These are phyloP conservation scores for Pseudohyphozyma bogoriensis DNA, from an alignment of 768 basidiomycete genomes.

Conservation along the genomic window DNA sequence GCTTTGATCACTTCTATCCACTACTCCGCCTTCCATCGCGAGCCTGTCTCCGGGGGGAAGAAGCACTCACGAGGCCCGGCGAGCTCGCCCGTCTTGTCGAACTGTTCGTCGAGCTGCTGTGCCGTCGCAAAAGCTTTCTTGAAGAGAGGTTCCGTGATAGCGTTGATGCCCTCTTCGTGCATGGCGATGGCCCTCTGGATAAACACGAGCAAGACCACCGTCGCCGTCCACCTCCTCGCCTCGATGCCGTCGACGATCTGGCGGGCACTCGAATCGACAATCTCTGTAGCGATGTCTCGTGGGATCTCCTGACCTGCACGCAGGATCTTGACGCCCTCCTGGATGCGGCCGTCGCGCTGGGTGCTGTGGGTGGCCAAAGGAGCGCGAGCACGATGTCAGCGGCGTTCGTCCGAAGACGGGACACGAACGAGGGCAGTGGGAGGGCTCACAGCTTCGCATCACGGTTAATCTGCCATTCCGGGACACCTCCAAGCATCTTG, in stretches of 20 bases:
- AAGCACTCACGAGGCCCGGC: neutral
- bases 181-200: conserved; percentile 9
- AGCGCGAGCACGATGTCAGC: conserved; percentile 1
- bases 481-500: no score
- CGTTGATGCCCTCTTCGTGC: conserved; percentile 19
- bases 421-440: neutral
- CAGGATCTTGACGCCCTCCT: neutral
- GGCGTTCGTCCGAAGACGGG: neutral
- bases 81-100: conserved; percentile 22
- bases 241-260: conserved; percentile 8
- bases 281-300: neutral
- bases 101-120: conserved; percentile 25
- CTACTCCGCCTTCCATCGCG: no score
- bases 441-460: neutral
- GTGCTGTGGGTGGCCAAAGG: neutral
- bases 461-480: neutral
- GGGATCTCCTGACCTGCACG: neutral
- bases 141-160: conserved; percentile 26
- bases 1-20: no score
- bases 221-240: conserved; percentile 16
- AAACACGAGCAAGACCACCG: conserved; percentile 25
- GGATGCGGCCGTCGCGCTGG: neutral
- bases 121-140: conserved; percentile 22
- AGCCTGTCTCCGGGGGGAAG: no score
- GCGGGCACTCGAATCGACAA: neutral